These are phyloP conservation scores for Colletotrichum sp. DNA, from an alignment of 2,329 filamentous ascomycete genomes.

Conservation along the genomic window DNA sequence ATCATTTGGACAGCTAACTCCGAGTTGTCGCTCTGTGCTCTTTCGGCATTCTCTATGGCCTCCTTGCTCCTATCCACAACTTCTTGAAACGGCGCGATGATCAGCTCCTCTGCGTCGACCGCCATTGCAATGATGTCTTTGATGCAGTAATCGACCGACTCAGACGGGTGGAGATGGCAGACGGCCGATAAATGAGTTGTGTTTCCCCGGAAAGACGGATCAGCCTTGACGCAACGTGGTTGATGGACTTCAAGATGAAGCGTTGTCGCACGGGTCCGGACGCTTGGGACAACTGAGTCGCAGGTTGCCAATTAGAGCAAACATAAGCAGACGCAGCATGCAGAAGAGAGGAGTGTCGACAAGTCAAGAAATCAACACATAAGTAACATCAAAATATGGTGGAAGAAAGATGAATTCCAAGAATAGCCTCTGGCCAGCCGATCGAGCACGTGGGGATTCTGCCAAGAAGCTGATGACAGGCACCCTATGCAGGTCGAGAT, in stretches of 20 bases:
- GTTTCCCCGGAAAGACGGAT: neutral
- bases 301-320: neutral
- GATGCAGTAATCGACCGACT: neutral
- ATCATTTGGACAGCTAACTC: constrained; percentile 32
- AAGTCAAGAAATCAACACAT: neutral
- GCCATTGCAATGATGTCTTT: constrained; percentile 2
- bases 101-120: constrained; percentile 16
- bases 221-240: neutral
- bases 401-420: neutral
- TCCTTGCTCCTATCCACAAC: constrained; percentile 42
- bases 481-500: neutral
- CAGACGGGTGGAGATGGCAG: neutral
- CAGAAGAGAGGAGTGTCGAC: neutral
- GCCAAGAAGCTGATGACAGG: neutral
- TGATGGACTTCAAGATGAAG: neutral
- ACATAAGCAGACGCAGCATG: neutral
- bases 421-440: neutral
- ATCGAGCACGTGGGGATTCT: constrained; percentile 4
- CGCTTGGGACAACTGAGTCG: neutral
- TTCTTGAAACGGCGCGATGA: constrained; percentile 38
- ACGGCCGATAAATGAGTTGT: neutral
- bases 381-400: neutral
- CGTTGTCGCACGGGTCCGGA: neutral
- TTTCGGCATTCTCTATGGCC: constrained; percentile 37
- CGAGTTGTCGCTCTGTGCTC: constrained; percentile 24